phyloP scores from a whole-genome alignment of 1,284 basidiomycete species.

The Cutaneotrichosporon dermatis region DNA sequence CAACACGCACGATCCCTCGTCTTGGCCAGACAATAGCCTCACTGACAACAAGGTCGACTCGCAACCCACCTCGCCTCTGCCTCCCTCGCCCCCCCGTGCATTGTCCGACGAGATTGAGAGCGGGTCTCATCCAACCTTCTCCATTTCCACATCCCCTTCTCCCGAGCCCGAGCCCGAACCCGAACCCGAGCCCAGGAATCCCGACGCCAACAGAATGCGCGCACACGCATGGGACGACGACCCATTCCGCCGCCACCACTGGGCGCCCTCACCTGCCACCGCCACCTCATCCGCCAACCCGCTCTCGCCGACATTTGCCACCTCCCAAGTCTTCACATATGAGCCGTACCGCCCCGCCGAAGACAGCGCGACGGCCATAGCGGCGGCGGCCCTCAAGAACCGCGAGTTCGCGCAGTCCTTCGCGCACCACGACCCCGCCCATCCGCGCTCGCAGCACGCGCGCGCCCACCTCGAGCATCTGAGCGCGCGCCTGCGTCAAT shows the following conservation, averaged over 20 bases:
- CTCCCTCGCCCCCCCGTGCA: no score
- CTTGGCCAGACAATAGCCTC: no score
- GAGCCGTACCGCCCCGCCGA: background rate
- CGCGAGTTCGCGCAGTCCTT: background rate
- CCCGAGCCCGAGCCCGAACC: no score
- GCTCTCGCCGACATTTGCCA: background rate
- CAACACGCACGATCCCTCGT: no score
- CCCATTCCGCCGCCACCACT: background rate
- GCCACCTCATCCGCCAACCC: background rate
- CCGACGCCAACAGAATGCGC: no score
- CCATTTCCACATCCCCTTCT: no score
- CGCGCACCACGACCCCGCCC: no score
- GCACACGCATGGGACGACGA: background rate
- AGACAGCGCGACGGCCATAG: background rate
- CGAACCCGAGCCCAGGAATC: no score
- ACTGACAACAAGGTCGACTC: no score
- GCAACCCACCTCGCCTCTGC: no score
- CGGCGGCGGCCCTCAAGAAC: background rate
- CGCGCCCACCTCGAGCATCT: background rate
- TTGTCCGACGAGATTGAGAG: no score
- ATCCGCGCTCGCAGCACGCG: background rate
- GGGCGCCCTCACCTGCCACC: background rate
- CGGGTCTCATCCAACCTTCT: no score
- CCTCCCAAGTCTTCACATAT: background rate
- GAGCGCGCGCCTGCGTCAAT: background rate